phyloP scores from a whole-genome alignment of 306 rosid species.

The Trichosanthes truncata region DNA sequence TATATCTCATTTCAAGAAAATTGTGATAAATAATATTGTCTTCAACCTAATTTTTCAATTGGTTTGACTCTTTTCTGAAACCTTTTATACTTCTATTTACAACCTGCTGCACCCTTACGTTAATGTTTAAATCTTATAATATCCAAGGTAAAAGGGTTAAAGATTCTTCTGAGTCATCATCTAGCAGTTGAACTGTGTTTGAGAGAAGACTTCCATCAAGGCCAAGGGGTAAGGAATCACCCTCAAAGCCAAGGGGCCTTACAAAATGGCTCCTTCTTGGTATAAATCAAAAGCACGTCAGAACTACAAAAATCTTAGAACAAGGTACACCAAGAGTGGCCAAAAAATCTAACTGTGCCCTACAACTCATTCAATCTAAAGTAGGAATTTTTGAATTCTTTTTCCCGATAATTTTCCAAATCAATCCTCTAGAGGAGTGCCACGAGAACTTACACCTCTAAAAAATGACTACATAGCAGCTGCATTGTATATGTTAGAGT shows the following conservation, averaged over 20 bases:
- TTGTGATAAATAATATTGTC: neutral
- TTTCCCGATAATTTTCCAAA: neutral
- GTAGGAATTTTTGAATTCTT: neutral
- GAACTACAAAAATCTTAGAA: neutral
- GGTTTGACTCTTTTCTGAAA: neutral
- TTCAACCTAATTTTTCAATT: neutral
- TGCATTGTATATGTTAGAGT: too few species aligned
- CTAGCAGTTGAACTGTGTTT: neutral
- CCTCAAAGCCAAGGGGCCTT: neutral
- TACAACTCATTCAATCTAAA: neutral
- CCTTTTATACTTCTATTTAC: neutral
- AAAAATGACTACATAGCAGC: neutral
- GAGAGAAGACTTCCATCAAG: neutral
- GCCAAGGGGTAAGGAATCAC: neutral
- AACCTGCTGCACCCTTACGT: neutral
- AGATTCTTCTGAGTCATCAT: neutral
- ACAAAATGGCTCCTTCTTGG: neutral
- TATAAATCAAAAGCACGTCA: neutral
- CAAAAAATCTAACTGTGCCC: neutral
- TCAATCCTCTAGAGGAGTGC: neutral
- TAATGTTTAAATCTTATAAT: neutral
- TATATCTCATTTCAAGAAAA: neutral
- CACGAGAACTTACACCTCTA: neutral
- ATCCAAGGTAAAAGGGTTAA: neutral
- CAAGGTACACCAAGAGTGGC: neutral